Evolutionary conservation across 345 rosid species (phyloP).

Genomic region (Murraya koenigii): DNA sequence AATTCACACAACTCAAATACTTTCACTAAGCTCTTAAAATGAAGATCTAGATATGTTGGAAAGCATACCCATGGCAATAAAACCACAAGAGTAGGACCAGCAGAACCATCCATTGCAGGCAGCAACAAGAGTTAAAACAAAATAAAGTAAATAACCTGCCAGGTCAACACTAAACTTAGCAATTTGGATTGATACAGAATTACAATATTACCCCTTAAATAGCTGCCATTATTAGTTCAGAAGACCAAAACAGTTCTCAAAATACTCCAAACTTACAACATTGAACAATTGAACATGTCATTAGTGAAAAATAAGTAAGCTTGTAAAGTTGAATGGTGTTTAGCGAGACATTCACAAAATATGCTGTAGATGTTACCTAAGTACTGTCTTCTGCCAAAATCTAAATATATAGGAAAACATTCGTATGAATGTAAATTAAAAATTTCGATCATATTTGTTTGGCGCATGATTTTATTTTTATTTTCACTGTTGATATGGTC

Average conservation of each 20-base stretch:
- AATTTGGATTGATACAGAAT: slow-evolving; percentile 1
- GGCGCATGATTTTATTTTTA: neutral
- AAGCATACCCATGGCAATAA: slow-evolving; percentile 61
- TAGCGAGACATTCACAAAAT: neutral
- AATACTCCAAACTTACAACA: neutral
- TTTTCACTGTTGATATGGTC: neutral
- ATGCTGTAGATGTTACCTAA: neutral
- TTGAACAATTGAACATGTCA: neutral
- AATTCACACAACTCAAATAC: slow-evolving; percentile 19
- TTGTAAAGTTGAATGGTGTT: neutral
- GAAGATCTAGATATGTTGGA: neutral
- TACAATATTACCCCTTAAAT: neutral
- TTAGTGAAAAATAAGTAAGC: neutral
- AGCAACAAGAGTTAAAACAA: slow-evolving; percentile 43
- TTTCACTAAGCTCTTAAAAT: neutral
- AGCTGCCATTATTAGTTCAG: neutral
- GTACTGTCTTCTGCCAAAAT: neutral
- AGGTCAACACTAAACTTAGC: slow-evolving; percentile 6
- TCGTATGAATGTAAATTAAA: neutral
- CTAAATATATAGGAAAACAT: neutral
- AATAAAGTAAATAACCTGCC: slow-evolving; percentile 58
- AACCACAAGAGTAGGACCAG: slow-evolving; percentile 62
- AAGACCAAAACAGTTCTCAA: neutral
- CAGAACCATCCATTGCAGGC: slow-evolving; percentile 50
- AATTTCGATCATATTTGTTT: neutral